Conservation (phyloP, 1,284 basidiomycete species). For the Sanghuangporus baumii region DNA sequence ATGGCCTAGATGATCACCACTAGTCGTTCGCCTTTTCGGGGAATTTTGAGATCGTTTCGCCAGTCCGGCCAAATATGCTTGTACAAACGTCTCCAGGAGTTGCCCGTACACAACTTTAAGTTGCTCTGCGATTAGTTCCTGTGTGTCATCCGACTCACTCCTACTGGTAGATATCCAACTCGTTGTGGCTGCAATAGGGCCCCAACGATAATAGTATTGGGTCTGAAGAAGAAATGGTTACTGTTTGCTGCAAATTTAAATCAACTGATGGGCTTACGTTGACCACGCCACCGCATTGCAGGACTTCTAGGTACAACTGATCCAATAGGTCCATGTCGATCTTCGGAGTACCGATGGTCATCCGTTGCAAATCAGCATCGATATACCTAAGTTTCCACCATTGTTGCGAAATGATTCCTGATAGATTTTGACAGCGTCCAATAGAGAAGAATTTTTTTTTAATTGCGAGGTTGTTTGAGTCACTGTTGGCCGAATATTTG, state of each 20-base stretch:
- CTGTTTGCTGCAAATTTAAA: neutral
- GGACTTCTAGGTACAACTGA: conserved; percentile 49
- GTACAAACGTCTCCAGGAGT: conserved; percentile 53
- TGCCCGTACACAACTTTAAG: conserved; percentile 56
- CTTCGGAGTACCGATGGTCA: conserved; percentile 19
- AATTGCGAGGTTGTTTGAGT: neutral
- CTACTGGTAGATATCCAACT: conserved; percentile 49
- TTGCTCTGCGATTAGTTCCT: conserved; percentile 50
- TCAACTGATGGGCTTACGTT: conserved; percentile 34
- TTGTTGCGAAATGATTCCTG: no score
- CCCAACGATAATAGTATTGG: conserved; percentile 51
- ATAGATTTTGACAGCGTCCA: neutral
- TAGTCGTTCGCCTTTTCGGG: no score
- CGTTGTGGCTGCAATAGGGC: conserved; percentile 55
- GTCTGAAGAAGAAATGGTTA: conserved; percentile 33
- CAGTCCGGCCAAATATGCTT: conserved; percentile 33
- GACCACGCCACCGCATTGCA: conserved; percentile 45
- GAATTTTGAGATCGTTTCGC: conserved; percentile 24
- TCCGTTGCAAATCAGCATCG: neutral
- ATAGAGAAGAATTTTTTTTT: no score
- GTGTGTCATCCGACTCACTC: conserved; percentile 47
- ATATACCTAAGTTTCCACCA: neutral
- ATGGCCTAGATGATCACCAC: no score
- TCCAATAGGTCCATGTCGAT: conserved; percentile 31
- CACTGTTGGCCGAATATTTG: neutral